These are phyloP conservation scores for Allium fistulosum DNA, from an alignment of 106 monocot species.

Conservation along the genomic window DNA sequence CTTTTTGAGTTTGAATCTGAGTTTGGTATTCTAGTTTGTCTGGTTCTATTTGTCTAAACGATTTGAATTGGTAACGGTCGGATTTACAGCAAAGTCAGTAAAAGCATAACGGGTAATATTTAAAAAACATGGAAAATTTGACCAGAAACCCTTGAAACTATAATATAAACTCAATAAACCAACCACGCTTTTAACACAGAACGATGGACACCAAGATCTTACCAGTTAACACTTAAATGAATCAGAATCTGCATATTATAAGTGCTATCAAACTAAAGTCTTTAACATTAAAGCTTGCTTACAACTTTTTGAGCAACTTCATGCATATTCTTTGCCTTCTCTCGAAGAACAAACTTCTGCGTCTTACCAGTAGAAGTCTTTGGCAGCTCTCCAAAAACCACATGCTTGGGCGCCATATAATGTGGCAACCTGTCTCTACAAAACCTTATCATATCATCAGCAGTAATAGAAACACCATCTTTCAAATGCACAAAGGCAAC, in stretches of 20 bases:
- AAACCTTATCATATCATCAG: conserved; percentile 10
- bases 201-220: no score
- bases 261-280: no score
- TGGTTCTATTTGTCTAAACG: background rate
- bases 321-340: conserved; percentile 13
- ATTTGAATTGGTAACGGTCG: conserved; percentile 12
- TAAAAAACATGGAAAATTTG: no score
- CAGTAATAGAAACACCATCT: conserved; percentile 1
- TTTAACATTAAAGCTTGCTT: conserved; percentile 10
- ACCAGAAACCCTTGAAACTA: no score
- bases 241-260: no score
- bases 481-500: conserved; percentile 18
- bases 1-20: background rate
- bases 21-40: background rate
- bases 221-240: no score
- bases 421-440: conserved; percentile 19
- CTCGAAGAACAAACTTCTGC: conserved; percentile 22
- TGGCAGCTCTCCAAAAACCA: conserved; percentile 19
- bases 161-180: no score
- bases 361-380: conserved; percentile 18
- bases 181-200: no score
- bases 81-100: background rate
- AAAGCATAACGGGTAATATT: background rate
- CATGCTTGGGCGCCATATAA: conserved; percentile 19
- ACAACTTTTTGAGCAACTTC: background rate